A percentile compares a stretch with the other conserved stretches of the same genome.
phyloP scores from a whole-genome alignment of 257 asterid species.

The Ajuga chamaepitys region DNA sequence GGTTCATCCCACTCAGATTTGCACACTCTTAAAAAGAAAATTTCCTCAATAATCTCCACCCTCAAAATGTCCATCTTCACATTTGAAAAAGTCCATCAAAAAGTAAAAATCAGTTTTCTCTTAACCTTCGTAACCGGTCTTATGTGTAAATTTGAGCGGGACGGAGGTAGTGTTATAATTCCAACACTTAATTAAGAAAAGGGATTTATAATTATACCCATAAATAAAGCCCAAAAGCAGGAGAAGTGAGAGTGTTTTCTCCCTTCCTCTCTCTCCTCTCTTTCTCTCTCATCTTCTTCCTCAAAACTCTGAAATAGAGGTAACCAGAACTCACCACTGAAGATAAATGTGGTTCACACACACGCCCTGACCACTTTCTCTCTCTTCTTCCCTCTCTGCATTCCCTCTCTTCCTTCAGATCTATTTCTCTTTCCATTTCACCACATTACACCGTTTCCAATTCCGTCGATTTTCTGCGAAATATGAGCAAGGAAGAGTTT shows the following conservation, averaged over 20 bases:
- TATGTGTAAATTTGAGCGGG: too few species aligned
- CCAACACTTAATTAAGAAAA: constrained; percentile 1
- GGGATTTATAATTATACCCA: constrained; percentile 15
- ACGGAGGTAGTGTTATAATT: too few species aligned
- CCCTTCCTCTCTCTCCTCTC: constrained; percentile 8
- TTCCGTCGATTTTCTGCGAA: constrained; percentile 14
- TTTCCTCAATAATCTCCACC: too few species aligned
- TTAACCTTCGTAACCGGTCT: too few species aligned
- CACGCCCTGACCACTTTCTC: constrained; percentile 9
- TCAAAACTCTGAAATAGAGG: constrained; percentile 59
- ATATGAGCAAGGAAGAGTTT: constrained; percentile 50
- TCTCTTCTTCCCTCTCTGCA: constrained; percentile 4
- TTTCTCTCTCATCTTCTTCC: constrained; percentile 6
- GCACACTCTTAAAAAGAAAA: too few species aligned
- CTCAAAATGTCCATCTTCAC: too few species aligned
- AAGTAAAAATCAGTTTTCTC: too few species aligned
- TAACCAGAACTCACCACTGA: constrained; percentile 21
- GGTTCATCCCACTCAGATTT: too few species aligned
- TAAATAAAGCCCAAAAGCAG: constrained; percentile 35
- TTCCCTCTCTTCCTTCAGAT: constrained; percentile 21
- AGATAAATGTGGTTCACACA: constrained; percentile 16
- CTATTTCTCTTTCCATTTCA: constrained; percentile 15
- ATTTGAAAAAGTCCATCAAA: too few species aligned
- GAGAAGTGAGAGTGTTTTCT: constrained; percentile 20
- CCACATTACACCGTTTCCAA: constrained; percentile 11